Evolutionary conservation across 352 stramenopile genomes (phyloP).

Genomic region (Pythium phragmitis): DNA sequence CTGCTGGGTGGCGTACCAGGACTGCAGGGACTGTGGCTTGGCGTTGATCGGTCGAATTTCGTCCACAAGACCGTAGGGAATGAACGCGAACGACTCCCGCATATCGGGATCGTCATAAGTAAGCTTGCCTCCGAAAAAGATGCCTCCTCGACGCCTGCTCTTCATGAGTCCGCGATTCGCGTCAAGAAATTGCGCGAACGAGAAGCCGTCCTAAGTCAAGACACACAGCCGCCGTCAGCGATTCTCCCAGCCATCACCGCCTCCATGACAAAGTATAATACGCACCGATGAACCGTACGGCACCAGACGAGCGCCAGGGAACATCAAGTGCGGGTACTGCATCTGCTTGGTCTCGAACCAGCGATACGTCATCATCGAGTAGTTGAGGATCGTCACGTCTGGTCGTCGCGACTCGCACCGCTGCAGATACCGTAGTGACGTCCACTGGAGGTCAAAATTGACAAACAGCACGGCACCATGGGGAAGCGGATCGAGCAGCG

Average conservation of each 20-base stretch:
- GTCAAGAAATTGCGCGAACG: conserved; percentile 29
- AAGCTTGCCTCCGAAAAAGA: conserved; percentile 76
- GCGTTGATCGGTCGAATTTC: conserved; percentile 38
- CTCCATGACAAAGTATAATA: not conserved
- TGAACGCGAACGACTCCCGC: conserved; percentile 42
- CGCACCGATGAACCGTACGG: conserved; percentile 20
- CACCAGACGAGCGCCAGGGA: conserved; percentile 35
- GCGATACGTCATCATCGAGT: conserved; percentile 83
- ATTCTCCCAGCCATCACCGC: not conserved
- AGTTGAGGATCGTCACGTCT: conserved; percentile 79
- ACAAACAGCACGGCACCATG: conserved; percentile 68
- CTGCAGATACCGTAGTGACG: conserved; percentile 85
- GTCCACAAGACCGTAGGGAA: conserved; percentile 55
- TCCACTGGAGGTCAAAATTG: conserved; percentile 90
- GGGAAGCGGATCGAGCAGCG: conserved; percentile 74
- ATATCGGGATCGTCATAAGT: conserved; percentile 61
- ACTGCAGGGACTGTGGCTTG: conserved; percentile 24
- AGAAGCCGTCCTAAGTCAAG: conserved; percentile 25
- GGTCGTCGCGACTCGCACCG: conserved; percentile 54
- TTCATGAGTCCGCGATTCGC: conserved; percentile 17
- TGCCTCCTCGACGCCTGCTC: conserved; percentile 13
- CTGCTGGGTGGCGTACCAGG: conserved; percentile 50
- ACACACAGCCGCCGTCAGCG: not conserved
- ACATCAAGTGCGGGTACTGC: conserved; percentile 54
- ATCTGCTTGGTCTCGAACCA: conserved; percentile 61